Base-by-base conservation (phyloP, 805 yeast species). In the Geotrichum ghanense region DNA sequence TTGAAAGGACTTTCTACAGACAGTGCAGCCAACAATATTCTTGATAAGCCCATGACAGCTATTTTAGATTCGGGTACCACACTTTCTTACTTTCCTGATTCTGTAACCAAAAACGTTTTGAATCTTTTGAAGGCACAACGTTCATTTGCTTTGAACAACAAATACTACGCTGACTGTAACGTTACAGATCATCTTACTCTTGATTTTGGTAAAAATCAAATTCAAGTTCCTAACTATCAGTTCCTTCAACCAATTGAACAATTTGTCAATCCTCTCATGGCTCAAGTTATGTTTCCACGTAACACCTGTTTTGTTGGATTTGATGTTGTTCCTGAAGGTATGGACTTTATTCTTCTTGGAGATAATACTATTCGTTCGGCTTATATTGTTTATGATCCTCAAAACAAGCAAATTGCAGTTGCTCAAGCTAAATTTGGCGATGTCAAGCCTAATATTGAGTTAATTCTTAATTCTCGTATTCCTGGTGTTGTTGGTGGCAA, bases 311-410 rank as follows among this genome's bases (percentile, higher is more conserved):
- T 62, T 50, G 14, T 31, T 31, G 37, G 37, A 31, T n/a, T 31
- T 31, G 37, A 46, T 63, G 39, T 63, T 64, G 20, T 48, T 63
- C 25, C 66, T 62, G 51, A 50, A 48, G 46, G 43, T 63, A 56
- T 44, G 62, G 55, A 58, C 53, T 55, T 66, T 46, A 57, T 70
- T 16, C 64, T 78, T 41, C 62, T 82, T 37, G 88, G 88, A 14
- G 85, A 79, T 58, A 73, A 72, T 49, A 65, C 81, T 51, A 63
- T 82, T 51, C 69, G 82, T 48, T 70, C 73, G 43, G 76, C 79
- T 41, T 82, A 81, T 59, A 65, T 76, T 22, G 85, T 79, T 14
- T 78, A 73, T 60, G 83, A 82, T 22, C 22, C 42, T 19, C 25
- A 7, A 6, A 21, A 20, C 23, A 39, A 21, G 5, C 9, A 39